Evolutionary conservation across 2,329 filamentous ascomycete species (phyloP), one percentile per base, ranked within the genome.

Genomic region (Apiospora phragmitis): DNA sequence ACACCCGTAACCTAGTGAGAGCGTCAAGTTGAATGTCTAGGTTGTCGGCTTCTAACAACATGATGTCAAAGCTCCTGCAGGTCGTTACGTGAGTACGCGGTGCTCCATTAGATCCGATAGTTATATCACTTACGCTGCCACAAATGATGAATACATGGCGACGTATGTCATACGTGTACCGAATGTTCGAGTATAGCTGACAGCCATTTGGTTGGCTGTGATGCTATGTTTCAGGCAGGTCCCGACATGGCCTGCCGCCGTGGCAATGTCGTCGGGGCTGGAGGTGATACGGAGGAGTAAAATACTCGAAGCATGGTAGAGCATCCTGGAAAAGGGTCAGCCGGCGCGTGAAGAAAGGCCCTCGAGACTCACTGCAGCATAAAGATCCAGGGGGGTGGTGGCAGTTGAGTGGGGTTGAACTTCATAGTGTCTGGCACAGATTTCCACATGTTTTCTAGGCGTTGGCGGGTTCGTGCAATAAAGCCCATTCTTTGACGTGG

Each of bases 81-180:
- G 65, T 16, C n/a, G n/a, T 26, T 43, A 2, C 4, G 65, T 45
- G 8, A 66, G 42, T 12, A 6, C 7, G 24, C 18, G 21, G 38
- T 26, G 8, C 18, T 12, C 9, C 1, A 7, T n/a, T 5, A 16
- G 2, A 16, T 29, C 4, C 11, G 29, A 45, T 2, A 66, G n/a
- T 21, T 7, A 45, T 29, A 18, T 14, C n/a, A 66, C 65, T 43
- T 32, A 66, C 65, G 65, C 38, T 42, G 65, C 65, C n/a, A 66
- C 65, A 29, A 66, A 66, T 12, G 65, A 66, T 5, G 65, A 66
- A 29, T 66, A 66, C 65, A 66, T 43, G 38, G 65, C 65, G 18
- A 66, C 65, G 29, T 66, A 66, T 18, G 65, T 66, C 65, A 66
- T 66, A 5, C 65, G 65, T 26, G 65, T 42, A n/a, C 65, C 65